Conservation (phyloP, 345 rosid genomes). For the Excoecaria cochinchinensis region DNA sequence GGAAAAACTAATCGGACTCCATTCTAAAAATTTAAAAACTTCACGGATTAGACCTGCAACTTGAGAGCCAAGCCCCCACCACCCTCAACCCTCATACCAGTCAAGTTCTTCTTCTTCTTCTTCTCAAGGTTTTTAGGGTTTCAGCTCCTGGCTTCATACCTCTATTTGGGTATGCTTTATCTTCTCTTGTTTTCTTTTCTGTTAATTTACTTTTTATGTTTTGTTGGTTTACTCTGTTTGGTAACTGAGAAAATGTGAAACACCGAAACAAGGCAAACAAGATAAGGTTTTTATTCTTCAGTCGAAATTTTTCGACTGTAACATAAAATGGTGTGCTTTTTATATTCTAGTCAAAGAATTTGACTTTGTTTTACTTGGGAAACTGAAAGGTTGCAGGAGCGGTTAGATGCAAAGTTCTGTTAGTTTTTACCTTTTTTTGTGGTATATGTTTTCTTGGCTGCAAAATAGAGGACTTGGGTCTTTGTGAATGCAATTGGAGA, state of each 20-base stretch:
- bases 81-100: too few species aligned
- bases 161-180: constrained; percentile 29
- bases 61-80: constrained; percentile 28
- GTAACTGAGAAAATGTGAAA: constrained; percentile 9
- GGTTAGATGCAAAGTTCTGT: background rate
- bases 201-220: constrained; percentile 15
- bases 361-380: constrained; percentile 17
- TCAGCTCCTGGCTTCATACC: constrained; percentile 1
- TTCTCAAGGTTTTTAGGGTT: constrained; percentile 16
- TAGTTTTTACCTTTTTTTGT: background rate
- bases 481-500: background rate
- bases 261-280: background rate
- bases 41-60: constrained; percentile 27
- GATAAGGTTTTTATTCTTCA: background rate
- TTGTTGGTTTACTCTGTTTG: constrained; percentile 9
- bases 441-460: constrained; percentile 5
- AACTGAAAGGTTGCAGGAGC: background rate
- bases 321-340: background rate
- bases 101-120: background rate
- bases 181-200: background rate
- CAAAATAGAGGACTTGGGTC: background rate
- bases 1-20: background rate
- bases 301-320: constrained; percentile 6
- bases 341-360: constrained; percentile 12
- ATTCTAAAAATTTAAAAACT: constrained; percentile 4